Evolutionary conservation across 2,329 filamentous ascomycete genomes (phyloP).

Genomic region (Immersiporthe knoxdaviesiana): DNA sequence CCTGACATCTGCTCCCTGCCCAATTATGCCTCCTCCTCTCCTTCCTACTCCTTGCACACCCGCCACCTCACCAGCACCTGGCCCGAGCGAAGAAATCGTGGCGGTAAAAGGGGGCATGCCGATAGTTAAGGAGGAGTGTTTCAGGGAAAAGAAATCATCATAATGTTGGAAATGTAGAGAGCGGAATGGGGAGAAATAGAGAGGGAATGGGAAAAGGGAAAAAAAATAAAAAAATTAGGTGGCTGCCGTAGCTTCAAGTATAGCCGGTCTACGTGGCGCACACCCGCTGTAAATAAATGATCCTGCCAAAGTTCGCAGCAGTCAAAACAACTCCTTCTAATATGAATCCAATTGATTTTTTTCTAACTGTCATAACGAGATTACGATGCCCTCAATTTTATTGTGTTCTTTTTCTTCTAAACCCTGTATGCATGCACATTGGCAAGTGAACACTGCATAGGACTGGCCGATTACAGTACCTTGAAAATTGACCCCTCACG

Average conservation of each 20-base stretch:
- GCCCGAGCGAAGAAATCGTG: neutral
- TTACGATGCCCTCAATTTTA: too few relatives aligned
- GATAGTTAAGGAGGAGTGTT: neutral
- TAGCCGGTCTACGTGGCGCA: neutral
- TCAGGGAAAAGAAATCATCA: neutral
- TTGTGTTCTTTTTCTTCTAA: neutral
- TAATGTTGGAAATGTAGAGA: too few relatives aligned
- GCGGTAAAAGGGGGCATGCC: neutral
- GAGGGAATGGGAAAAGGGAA: too few relatives aligned
- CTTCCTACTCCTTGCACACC: neutral
- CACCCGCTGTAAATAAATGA: neutral
- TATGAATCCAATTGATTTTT: neutral
- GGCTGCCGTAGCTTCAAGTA: neutral
- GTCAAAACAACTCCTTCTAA: neutral
- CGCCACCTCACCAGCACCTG: neutral
- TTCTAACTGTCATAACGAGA: neutral
- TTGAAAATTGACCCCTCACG: neutral
- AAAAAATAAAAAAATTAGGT: neutral
- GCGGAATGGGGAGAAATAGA: neutral
- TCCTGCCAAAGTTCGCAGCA: neutral
- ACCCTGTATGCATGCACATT: neutral
- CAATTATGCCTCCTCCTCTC: neutral
- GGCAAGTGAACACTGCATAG: neutral
- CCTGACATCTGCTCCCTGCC: neutral
- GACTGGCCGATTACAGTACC: neutral